Evolutionary conservation across 805 yeast species (phyloP).

Genomic region (Candida adriatica): DNA sequence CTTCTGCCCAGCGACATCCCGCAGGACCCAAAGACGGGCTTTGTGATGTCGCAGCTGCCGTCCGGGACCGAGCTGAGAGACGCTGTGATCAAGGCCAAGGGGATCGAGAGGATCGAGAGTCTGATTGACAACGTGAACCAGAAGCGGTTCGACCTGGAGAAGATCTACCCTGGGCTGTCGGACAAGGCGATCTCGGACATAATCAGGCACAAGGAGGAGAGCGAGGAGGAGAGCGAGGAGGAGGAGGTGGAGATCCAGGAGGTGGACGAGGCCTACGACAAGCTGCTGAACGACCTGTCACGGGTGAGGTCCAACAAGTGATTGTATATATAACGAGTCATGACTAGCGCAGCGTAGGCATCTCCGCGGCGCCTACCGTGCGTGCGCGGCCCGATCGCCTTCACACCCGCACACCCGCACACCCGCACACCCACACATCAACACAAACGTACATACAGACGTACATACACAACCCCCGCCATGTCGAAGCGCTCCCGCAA

Average conservation of each 20-base stretch:
- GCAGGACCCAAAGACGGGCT: constrained; percentile 8
- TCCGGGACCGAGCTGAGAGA: constrained; percentile 42
- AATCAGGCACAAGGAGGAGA: background rate
- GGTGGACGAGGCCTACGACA: constrained; percentile 72
- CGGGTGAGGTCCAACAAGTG: constrained; percentile 49
- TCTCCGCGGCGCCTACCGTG: no score
- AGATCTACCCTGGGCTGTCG: constrained; percentile 32
- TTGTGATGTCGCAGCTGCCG: constrained; percentile 31
- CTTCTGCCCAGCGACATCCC: constrained; percentile 16
- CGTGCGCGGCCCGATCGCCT: no score
- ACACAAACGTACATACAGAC: no score
- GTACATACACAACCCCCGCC: no score
- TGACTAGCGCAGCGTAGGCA: no score
- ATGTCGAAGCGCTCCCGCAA: constrained; percentile 1
- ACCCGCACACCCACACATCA: no score
- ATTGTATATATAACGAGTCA: constrained; percentile 1
- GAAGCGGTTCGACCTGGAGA: constrained; percentile 44
- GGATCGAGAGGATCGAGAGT: constrained; percentile 62
- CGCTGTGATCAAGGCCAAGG: constrained; percentile 65
- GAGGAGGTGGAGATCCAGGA: constrained; percentile 23
- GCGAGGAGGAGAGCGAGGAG: constrained; percentile 6
- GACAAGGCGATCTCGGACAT: no score
- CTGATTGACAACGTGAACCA: constrained; percentile 58
- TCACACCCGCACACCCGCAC: no score
- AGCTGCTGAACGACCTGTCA: constrained; percentile 60